Base-by-base conservation (phyloP, 2,329 filamentous ascomycete species). In the Diaporthe sp. region DNA sequence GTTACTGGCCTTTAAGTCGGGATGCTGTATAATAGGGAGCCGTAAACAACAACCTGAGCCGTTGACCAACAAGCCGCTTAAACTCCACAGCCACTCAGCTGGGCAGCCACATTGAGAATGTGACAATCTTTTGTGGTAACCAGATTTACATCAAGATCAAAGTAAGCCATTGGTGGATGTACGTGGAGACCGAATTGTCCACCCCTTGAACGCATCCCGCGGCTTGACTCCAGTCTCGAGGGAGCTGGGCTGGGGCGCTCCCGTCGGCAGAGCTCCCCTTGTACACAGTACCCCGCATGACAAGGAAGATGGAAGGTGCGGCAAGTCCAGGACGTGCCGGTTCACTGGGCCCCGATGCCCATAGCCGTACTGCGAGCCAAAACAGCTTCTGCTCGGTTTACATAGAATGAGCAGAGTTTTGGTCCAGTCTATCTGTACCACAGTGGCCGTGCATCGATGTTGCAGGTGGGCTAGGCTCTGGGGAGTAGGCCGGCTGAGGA, bases 281-380 rank as follows among this genome's bases (percentile, higher is more conserved):
- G 60, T 44, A 28, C 28, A 28, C 28, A 28, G 28, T 28, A 49
- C 62, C 62, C 62, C 46, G 62, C 62, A 39, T 37, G 31, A 53
- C 46, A 68, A 53, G 62, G 62, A 53, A 53, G 31, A 15, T n/a
- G 62, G 62, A 53, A 53, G 31, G 8, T n/a, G 57, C 57, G 31
- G 31, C 28, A 57, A 34, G 53, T 34, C 53, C 9, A 34, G 53
- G 4, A 57, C 15, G 53, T 57, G 53, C 12, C 19, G 42, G 15
- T 15, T 9, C 28, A 17, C 42, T 37, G 58, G 22, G 10, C 31
- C 28, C 1, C 25, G 12, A n/a, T 53, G 22, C 28, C 25, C 3
- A 19, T 15, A 68, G 44, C 34, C 12, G 17, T 25, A 60, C 34
- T 17, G n/a, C 44, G 7, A 34, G 44, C 17, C 19, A 13, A 34